These are phyloP conservation scores for Cordyceps javanica DNA, from an alignment of 2,329 filamentous ascomycete species.

Conservation along the genomic window DNA sequence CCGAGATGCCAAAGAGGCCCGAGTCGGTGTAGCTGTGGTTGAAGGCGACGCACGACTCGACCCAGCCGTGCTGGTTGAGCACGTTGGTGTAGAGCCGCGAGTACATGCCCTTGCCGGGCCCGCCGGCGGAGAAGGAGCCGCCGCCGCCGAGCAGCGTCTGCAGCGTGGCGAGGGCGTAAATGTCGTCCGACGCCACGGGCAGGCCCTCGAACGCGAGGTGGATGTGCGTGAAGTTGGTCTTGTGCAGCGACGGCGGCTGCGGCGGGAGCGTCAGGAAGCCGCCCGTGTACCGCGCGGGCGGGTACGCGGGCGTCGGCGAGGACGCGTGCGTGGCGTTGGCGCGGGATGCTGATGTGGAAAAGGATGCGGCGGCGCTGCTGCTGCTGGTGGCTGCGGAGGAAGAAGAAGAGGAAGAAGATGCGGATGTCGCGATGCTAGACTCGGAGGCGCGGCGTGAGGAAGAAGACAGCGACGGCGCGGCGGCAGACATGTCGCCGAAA, in stretches of 20 bases:
- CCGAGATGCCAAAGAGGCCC: slow-evolving; percentile 89
- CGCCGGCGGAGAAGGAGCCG: slow-evolving; percentile 92
- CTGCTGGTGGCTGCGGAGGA: slow-evolving; percentile 47
- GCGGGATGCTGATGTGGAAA: slow-evolving; percentile 66
- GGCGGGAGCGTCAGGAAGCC: slow-evolving; percentile 83
- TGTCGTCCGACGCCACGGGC: slow-evolving; percentile 83
- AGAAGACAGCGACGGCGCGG: slow-evolving; percentile 27
- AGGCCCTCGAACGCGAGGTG: slow-evolving; percentile 94
- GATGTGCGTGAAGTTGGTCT: slow-evolving; percentile 82
- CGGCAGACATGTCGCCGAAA: slow-evolving; percentile 78
- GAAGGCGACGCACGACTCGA: slow-evolving; percentile 91
- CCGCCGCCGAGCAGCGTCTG: slow-evolving; percentile 95
- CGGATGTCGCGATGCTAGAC: slow-evolving; percentile 35
- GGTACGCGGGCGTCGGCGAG: slow-evolving; percentile 36
- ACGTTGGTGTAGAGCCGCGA: slow-evolving; percentile 96
- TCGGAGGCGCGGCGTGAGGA: slow-evolving; percentile 49
- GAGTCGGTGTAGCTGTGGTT: slow-evolving; percentile 97
- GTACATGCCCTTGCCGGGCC: slow-evolving; percentile 98
- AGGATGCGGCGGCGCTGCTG: slow-evolving; percentile 74
- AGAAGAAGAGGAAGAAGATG: slow-evolving; percentile 28
- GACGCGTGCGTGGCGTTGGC: slow-evolving; percentile 54
- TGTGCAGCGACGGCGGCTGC: slow-evolving; percentile 70
- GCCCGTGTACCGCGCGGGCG: slow-evolving; percentile 80
- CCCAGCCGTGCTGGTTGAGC: slow-evolving; percentile 95
- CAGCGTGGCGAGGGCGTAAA: slow-evolving; percentile 91